Percentiles rank a stretch among this genome's conserved stretches.
These are phyloP conservation scores for Xylaria venustula DNA, from an alignment of 495 filamentous ascomycete genomes.

Conservation along the genomic window DNA sequence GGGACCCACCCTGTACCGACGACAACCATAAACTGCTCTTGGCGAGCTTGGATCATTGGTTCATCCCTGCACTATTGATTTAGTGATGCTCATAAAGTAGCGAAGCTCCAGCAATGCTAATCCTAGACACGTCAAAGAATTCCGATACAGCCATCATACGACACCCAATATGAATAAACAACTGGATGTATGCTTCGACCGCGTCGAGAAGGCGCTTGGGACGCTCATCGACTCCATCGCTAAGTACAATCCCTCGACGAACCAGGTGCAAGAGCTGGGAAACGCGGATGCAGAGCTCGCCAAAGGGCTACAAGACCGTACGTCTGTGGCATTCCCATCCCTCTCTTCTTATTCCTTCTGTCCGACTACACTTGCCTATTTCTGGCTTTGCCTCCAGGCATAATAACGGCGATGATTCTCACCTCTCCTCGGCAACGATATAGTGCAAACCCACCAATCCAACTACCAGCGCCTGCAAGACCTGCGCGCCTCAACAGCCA, in stretches of 20 bases:
- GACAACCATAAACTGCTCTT: not conserved
- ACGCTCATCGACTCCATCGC: conserved; percentile 71
- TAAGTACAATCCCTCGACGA: conserved; percentile 70
- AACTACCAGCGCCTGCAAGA: conserved; percentile 62
- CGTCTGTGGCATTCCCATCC: conserved; percentile 11
- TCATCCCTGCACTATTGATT: too few relatives aligned
- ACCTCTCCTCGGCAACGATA: not conserved
- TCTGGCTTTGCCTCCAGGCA: not conserved
- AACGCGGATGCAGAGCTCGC: conserved; percentile 65
- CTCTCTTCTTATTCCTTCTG: too few relatives aligned
- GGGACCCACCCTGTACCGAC: conserved; percentile 1
- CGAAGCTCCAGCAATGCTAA: not conserved
- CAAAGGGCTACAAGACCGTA: conserved; percentile 58
- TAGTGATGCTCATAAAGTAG: too few relatives aligned
- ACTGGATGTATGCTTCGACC: conserved; percentile 61
- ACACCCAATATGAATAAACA: conserved; percentile 53
- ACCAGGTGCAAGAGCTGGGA: conserved; percentile 61
- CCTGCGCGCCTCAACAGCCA: conserved; percentile 58
- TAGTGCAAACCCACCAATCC: conserved; percentile 66
- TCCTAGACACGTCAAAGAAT: not conserved
- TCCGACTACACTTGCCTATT: too few relatives aligned
- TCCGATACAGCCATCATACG: not conserved
- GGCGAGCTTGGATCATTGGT: too few relatives aligned
- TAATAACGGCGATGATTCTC: not conserved
- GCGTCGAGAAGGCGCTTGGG: conserved; percentile 64